Conservation (phyloP, 2,329 filamentous ascomycete species). For the Trichophyton simii region DNA sequence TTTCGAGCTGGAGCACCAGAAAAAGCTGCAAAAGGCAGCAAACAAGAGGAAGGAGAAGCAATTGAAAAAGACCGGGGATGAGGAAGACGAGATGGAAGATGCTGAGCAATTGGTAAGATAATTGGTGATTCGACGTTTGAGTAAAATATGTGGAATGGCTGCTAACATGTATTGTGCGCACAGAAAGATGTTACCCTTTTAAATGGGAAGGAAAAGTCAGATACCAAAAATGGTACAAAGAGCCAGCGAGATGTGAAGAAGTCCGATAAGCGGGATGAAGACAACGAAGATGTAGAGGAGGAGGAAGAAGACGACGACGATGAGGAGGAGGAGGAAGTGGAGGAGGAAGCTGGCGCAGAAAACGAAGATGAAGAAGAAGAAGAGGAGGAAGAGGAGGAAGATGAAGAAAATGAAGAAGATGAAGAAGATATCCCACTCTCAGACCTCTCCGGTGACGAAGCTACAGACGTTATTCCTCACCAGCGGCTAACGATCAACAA, state of each 20-base stretch:
- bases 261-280: slow-evolving; percentile 20
- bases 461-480: slow-evolving; percentile 75
- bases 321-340: slow-evolving; percentile 16
- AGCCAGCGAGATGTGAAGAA: slow-evolving; percentile 12
- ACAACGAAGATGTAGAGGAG: slow-evolving; percentile 26
- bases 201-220: slow-evolving; percentile 26
- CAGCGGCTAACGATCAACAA: slow-evolving; percentile 97
- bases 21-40: slow-evolving; percentile 46
- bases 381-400: slow-evolving; percentile 32
- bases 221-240: background rate
- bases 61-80: slow-evolving; percentile 19
- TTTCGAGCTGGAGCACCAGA: slow-evolving; percentile 64
- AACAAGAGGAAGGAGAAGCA: slow-evolving; percentile 31
- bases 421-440: slow-evolving; percentile 84
- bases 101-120: slow-evolving; percentile 6
- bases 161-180: background rate
- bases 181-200: slow-evolving; percentile 16
- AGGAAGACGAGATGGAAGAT: slow-evolving; percentile 13
- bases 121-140: background rate
- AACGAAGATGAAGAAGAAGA: slow-evolving; percentile 26
- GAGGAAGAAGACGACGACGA: slow-evolving; percentile 28
- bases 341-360: slow-evolving; percentile 22
- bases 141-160: background rate
- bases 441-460: slow-evolving; percentile 69
- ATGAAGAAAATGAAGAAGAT: slow-evolving; percentile 57